Evolutionary conservation across 805 yeast genomes (phyloP).

Genomic region (Ogataea sp.): DNA sequence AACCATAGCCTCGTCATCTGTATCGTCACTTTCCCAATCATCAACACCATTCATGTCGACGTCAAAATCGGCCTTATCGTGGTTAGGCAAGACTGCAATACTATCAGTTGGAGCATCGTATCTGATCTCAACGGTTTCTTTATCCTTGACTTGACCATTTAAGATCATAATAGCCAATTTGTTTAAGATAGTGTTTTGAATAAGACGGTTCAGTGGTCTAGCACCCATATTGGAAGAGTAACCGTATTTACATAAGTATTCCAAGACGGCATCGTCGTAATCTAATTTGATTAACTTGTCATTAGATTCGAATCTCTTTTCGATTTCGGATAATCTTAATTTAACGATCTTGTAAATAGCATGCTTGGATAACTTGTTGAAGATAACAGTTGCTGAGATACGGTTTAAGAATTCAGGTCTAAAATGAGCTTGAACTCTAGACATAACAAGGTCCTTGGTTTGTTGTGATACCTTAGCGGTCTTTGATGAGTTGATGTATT

Average conservation of each 20-base stretch:
- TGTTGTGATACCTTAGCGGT: constrained; percentile 55
- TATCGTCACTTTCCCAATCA: constrained; percentile 45
- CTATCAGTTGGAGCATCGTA: constrained; percentile 39
- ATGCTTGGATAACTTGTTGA: constrained; percentile 85
- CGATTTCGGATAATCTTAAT: constrained; percentile 78
- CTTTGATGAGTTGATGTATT: constrained; percentile 61
- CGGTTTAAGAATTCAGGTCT: constrained; percentile 97
- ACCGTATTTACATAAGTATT: constrained; percentile 77
- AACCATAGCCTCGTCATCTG: constrained; percentile 12
- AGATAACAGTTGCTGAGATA: constrained; percentile 86
- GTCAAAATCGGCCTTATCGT: constrained; percentile 46
- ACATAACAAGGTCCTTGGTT: constrained; percentile 75
- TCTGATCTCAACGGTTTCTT: constrained; percentile 68
- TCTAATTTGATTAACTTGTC: constrained; percentile 71
- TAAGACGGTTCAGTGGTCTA: constrained; percentile 87
- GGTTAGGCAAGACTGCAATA: constrained; percentile 79
- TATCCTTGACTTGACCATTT: constrained; percentile 80
- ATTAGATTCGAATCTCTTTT: constrained; percentile 74
- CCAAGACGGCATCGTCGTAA: constrained; percentile 69
- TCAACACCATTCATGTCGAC: constrained; percentile 40
- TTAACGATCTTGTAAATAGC: constrained; percentile 90
- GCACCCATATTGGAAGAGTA: constrained; percentile 95
- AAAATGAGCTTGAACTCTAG: constrained; percentile 78
- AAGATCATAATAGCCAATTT: constrained; percentile 82
- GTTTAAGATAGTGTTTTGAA: constrained; percentile 83